Evolutionary conservation across 768 basidiomycete genomes (phyloP).

Genomic region (Podaxis carcinomalis): DNA sequence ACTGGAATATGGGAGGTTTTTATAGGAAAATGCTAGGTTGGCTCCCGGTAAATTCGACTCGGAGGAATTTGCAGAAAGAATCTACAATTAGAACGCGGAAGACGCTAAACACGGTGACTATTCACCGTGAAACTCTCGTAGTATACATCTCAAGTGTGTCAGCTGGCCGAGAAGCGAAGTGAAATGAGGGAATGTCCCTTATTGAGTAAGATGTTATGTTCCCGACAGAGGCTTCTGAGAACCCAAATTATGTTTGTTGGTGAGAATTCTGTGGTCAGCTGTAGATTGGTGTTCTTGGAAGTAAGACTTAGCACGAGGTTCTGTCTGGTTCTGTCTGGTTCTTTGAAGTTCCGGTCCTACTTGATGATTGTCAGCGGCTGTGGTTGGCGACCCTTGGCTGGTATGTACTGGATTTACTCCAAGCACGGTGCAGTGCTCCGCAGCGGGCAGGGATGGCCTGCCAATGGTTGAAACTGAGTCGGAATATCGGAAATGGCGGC

Average conservation of each 20-base stretch:
- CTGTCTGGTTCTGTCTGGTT: not conserved
- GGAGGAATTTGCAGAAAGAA: not conserved
- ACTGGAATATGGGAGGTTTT: not conserved
- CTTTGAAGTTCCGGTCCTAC: not conserved
- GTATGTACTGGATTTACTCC: not conserved
- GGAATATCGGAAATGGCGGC: not conserved
- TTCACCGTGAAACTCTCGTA: slow-evolving; percentile 9
- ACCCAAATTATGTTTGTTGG: not conserved
- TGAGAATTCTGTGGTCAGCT: not conserved
- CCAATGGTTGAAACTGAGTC: not conserved
- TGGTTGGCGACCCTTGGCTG: not conserved
- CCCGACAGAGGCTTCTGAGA: not conserved
- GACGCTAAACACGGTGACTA: not conserved
- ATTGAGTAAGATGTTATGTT: not conserved
- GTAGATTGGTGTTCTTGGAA: not conserved
- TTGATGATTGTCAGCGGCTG: not conserved
- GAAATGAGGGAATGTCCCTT: not conserved
- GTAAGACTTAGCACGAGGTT: not conserved
- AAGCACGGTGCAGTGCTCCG: not conserved
- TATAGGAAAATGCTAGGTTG: not conserved
- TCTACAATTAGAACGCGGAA: not conserved
- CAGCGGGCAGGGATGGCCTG: not conserved
- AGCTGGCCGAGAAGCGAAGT: slow-evolving; percentile 1
- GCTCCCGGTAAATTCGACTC: slow-evolving; percentile 4
- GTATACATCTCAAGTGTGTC: not conserved